A percentile compares a stretch with the other conserved stretches of the same genome.
Evolutionary conservation across 192 early-diverging fungal species (phyloP).

Genomic region (Kickxella alabastrina): DNA sequence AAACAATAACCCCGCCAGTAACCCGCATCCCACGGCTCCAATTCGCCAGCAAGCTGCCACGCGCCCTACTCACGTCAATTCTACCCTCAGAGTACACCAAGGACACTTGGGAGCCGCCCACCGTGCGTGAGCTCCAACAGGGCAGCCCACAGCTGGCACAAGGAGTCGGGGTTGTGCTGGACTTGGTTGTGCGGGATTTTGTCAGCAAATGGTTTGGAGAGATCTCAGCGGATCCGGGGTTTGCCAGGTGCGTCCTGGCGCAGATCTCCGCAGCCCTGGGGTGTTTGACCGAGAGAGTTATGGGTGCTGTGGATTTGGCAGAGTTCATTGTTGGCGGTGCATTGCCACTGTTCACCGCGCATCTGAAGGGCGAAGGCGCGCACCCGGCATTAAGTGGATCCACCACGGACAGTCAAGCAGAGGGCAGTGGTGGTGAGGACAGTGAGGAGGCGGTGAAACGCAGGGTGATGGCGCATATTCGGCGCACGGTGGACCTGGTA

Average conservation of each 20-base stretch:
- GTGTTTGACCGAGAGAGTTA: conserved; percentile 25
- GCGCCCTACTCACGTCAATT: conserved; percentile 3
- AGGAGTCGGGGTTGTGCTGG: conserved; percentile 7
- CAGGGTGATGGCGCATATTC: conserved; percentile 60
- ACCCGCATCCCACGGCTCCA: conserved; percentile 21
- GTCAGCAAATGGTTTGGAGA: conserved; percentile 48
- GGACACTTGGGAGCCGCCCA: not conserved
- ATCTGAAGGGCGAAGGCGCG: conserved; percentile 16
- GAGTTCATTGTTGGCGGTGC: conserved; percentile 59
- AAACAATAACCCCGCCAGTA: conserved; percentile 23
- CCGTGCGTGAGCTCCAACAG: not conserved
- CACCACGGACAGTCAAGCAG: too few relatives aligned
- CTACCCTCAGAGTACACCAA: conserved; percentile 14
- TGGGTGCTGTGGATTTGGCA: conserved; percentile 53
- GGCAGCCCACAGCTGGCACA: conserved; percentile 1
- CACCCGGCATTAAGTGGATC: not conserved
- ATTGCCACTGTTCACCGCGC: conserved; percentile 68
- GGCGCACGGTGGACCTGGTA: conserved; percentile 57
- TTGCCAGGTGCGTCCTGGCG: conserved; percentile 29
- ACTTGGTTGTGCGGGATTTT: conserved; percentile 49
- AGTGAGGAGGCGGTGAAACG: conserved; percentile 32
- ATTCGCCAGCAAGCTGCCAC: conserved; percentile 11
- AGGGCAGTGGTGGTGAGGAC: conserved; percentile 1
- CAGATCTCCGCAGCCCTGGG: conserved; percentile 31
- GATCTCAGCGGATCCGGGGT: conserved; percentile 39